Evolutionary conservation across 1,139 yeast genomes (phyloP).

Genomic region (Diutina pseudorugosa): DNA sequence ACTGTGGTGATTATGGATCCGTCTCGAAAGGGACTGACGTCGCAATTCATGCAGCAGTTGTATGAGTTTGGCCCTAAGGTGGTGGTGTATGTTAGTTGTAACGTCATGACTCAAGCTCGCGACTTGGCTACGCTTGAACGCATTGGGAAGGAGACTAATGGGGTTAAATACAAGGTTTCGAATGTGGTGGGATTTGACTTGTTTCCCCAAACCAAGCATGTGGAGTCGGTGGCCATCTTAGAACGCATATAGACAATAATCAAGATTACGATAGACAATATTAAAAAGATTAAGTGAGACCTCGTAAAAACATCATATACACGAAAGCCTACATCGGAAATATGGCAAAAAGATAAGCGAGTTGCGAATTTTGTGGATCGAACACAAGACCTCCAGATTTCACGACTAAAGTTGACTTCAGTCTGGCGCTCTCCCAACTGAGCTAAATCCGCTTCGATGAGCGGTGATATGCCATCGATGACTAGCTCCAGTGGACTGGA

Average conservation of each 20-base stretch:
- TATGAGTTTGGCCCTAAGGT: constrained; percentile 24
- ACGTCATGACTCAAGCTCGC: constrained; percentile 36
- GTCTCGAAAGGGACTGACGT: constrained; percentile 30
- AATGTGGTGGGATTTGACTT: constrained; percentile 32
- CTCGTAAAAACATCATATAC: too few relatives aligned
- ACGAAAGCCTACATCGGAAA: neutral
- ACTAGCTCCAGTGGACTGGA: neutral
- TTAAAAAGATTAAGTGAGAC: neutral
- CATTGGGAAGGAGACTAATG: constrained; percentile 11
- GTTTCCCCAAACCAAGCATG: constrained; percentile 38
- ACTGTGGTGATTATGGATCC: constrained; percentile 34
- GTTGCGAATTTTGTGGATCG: constrained; percentile 2
- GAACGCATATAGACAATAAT: constrained; percentile 9
- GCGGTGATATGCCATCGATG: neutral
- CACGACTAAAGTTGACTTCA: neutral
- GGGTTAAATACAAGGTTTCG: constrained; percentile 16
- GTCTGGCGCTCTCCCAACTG: constrained; percentile 4
- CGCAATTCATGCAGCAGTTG: constrained; percentile 22
- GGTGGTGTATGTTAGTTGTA: constrained; percentile 32
- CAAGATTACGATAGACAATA: neutral
- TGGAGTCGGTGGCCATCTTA: constrained; percentile 30
- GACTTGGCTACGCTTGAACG: constrained; percentile 21
- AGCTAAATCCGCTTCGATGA: neutral
- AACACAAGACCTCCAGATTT: constrained; percentile 3
- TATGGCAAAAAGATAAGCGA: neutral